These are phyloP conservation scores for Gynostemma pentaphyllum DNA, from an alignment of 306 rosid genomes.

Conservation along the genomic window DNA sequence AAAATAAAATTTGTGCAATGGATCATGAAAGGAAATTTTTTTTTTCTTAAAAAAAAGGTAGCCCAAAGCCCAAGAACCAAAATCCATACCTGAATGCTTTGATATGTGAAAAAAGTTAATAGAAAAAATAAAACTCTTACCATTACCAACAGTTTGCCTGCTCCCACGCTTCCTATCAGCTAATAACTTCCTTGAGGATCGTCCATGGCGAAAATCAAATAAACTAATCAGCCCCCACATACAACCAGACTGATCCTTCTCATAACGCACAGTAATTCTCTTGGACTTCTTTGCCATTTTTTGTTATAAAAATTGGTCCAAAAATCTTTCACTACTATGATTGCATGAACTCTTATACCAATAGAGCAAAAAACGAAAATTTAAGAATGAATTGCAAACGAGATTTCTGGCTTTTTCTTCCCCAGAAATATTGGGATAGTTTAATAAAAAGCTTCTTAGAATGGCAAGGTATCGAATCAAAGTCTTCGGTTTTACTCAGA, in stretches of 20 bases:
- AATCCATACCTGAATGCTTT: background rate
- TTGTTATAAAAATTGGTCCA: constrained; percentile 7
- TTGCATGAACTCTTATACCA: constrained; percentile 23
- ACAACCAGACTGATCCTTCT: constrained; percentile 86
- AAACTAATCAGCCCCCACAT: constrained; percentile 98
- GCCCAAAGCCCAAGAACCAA: background rate
- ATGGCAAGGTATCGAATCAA: constrained; percentile 58
- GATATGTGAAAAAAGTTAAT: background rate
- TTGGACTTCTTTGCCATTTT: constrained; percentile 67
- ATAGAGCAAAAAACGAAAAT: constrained; percentile 17
- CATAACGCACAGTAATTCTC: constrained; percentile 54
- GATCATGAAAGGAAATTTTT: too few species aligned
- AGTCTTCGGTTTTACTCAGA: constrained; percentile 27
- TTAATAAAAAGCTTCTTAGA: constrained; percentile 30
- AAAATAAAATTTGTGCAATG: too few species aligned
- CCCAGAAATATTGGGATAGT: background rate
- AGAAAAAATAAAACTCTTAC: constrained; percentile 32
- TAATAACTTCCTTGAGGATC: constrained; percentile 53
- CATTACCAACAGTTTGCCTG: constrained; percentile 59
- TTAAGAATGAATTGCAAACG: constrained; percentile 7
- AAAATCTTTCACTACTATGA: constrained; percentile 15
- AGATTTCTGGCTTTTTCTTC: constrained; percentile 2
- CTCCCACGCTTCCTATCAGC: constrained; percentile 58
- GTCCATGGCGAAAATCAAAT: constrained; percentile 88
- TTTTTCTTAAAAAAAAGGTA: too few species aligned